phyloP scores from a whole-genome alignment of 192 early-diverging fungal species.

The Fimicolochytrium jonesii region DNA sequence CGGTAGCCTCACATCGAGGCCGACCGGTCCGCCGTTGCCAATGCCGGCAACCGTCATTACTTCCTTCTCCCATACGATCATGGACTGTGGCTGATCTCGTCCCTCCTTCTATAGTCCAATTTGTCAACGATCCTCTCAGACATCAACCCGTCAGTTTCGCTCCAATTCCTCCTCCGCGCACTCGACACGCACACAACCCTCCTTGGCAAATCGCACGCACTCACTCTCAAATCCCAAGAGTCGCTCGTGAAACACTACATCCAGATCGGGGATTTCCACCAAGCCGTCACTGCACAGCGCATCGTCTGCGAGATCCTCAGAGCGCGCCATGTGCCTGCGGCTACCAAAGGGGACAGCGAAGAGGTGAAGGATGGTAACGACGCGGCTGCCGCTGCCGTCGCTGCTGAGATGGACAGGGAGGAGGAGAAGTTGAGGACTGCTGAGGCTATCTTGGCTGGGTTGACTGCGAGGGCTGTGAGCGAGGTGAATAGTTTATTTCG shows the following conservation, averaged over 20 bases:
- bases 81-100: too few relatives aligned
- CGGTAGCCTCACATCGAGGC: too few relatives aligned
- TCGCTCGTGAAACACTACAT: neutral
- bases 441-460: neutral
- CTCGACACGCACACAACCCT: neutral
- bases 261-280: constrained; percentile 2
- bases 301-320: neutral
- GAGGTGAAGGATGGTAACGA: neutral
- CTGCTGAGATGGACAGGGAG: neutral
- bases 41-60: too few relatives aligned
- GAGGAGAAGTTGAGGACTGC: neutral
- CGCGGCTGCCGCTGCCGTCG: neutral
- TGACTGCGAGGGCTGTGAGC: neutral
- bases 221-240: neutral
- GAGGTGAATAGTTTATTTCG: neutral
- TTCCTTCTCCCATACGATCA: too few relatives aligned
- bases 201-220: neutral
- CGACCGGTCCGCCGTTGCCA: too few relatives aligned
- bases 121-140: too few relatives aligned
- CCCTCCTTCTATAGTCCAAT: too few relatives aligned
- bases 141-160: too few relatives aligned
- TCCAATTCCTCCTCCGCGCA: neutral
- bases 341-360: neutral
- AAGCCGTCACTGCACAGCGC: neutral
- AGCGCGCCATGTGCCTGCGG: neutral